These are phyloP conservation scores for Eremochloa ophiuroides DNA, from an alignment of 176 grass and related monocot genomes.

Conservation along the genomic window DNA sequence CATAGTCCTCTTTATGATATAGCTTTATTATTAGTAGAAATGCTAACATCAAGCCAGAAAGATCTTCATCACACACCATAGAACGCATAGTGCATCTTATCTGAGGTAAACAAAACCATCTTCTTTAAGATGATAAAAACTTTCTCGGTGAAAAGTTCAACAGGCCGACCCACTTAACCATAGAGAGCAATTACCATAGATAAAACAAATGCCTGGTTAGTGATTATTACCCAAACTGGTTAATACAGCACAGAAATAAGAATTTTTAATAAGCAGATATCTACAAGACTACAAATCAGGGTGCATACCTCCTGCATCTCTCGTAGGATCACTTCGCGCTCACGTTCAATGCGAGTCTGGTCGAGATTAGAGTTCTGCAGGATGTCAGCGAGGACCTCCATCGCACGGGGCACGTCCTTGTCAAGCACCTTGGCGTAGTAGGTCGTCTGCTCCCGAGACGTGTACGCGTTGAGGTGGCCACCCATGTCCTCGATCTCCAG, in stretches of 20 bases:
- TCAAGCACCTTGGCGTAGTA: conserved; percentile 89
- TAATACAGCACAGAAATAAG: neutral
- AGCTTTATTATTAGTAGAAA: neutral
- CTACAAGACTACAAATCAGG: conserved; percentile 7
- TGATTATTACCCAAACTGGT: neutral
- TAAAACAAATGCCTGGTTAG: neutral
- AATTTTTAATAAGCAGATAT: neutral
- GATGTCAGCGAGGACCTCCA: conserved; percentile 77
- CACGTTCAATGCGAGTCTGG: conserved; percentile 47
- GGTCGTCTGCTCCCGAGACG: conserved; percentile 91
- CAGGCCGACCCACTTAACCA: neutral
- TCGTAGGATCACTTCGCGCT: conserved; percentile 84
- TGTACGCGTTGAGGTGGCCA: conserved; percentile 93
- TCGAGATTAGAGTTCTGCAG: conserved; percentile 87
- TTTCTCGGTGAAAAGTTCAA: neutral
- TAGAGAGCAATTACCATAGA: neutral
- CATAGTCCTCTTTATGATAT: neutral
- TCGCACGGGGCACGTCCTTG: conserved; percentile 75
- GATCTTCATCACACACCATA: neutral
- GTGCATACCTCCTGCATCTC: conserved; percentile 93
- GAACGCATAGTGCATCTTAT: neutral
- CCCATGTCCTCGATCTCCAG: conserved; percentile 98
- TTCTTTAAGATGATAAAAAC: neutral
- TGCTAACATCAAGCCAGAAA: neutral
- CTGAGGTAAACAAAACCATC: neutral